phyloP scores from a whole-genome alignment of 176 grass and related monocot genomes.

The Themeda triandra region DNA sequence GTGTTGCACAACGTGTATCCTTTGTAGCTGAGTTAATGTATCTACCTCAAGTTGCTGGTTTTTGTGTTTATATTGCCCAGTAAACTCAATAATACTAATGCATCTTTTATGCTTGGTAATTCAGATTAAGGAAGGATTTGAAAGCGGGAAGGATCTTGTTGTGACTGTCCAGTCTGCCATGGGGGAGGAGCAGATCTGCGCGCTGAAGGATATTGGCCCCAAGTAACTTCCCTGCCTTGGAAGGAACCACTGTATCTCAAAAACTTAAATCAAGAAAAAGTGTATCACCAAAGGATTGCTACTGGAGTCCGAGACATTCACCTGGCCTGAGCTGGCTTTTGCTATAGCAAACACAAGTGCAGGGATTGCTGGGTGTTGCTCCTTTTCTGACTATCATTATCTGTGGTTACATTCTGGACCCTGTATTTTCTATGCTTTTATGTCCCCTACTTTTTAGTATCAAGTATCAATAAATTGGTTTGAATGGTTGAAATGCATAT shows the following conservation, averaged over 20 bases:
- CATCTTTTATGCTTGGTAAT: not conserved
- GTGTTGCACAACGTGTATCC: not conserved
- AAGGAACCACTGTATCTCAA: conserved; percentile 22
- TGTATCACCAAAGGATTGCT: conserved; percentile 23
- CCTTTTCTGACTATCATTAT: conserved; percentile 32
- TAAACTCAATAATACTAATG: not conserved
- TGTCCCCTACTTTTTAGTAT: conserved; percentile 14
- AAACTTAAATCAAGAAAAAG: conserved; percentile 4
- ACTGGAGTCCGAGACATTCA: not conserved
- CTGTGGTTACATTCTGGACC: conserved; percentile 28
- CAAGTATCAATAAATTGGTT: conserved; percentile 31
- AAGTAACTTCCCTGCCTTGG: conserved; percentile 34
- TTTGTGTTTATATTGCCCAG: not conserved
- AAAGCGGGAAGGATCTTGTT: conserved; percentile 48
- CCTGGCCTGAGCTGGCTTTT: conserved; percentile 63
- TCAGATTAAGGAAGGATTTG: conserved; percentile 63
- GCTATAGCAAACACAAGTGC: conserved; percentile 44
- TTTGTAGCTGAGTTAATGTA: not conserved
- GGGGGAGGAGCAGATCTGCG: conserved; percentile 75
- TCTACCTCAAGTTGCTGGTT: not conserved
- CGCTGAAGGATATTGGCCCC: conserved; percentile 59
- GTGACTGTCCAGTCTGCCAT: conserved; percentile 70
- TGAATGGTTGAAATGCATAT: not conserved
- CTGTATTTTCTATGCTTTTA: conserved; percentile 40
- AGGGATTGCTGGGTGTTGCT: conserved; percentile 53